Conservation (phyloP, 768 basidiomycete genomes). For the Xerocomus spinulosus region DNA sequence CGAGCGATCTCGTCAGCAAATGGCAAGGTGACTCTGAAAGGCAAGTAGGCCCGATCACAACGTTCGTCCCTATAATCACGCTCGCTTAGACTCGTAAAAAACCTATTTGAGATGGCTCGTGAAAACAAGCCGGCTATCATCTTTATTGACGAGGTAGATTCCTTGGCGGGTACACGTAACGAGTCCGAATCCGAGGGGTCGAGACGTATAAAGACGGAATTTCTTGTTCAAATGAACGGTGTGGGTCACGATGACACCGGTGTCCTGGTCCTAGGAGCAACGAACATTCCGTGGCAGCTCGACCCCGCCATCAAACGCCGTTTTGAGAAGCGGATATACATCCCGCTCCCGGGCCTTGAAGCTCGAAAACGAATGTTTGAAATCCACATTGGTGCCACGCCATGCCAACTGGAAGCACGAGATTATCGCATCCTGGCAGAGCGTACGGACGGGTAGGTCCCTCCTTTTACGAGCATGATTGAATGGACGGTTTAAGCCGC, state of each 20-base stretch:
- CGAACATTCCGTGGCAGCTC: slow-evolving; percentile 98
- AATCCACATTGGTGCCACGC: slow-evolving; percentile 90
- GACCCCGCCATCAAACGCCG: slow-evolving; percentile 97
- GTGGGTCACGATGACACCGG: slow-evolving; percentile 98
- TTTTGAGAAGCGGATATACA: slow-evolving; percentile 98
- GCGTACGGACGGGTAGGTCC: slow-evolving; percentile 76
- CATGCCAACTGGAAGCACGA: slow-evolving; percentile 71
- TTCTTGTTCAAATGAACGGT: slow-evolving; percentile 97
- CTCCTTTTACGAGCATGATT: not conserved
- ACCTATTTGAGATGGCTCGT: slow-evolving; percentile 93
- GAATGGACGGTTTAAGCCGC: not conserved
- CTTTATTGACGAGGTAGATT: slow-evolving; percentile 98
- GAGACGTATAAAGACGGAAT: slow-evolving; percentile 96
- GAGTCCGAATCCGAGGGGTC: slow-evolving; percentile 98
- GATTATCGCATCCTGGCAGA: slow-evolving; percentile 83
- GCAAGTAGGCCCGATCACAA: slow-evolving; percentile 39
- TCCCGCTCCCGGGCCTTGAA: slow-evolving; percentile 91
- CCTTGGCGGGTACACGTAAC: slow-evolving; percentile 87
- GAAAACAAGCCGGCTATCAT: slow-evolving; percentile 97
- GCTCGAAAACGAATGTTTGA: slow-evolving; percentile 95
- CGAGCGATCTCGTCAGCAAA: slow-evolving; percentile 93
- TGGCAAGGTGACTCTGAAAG: slow-evolving; percentile 99
- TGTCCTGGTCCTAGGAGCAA: slow-evolving; percentile 93
- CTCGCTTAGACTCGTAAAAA: slow-evolving; percentile 75
- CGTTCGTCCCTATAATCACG: not conserved